Evolutionary conservation across 164 flowering plant species (phyloP).

Genomic region (Echeveria elegans): DNA sequence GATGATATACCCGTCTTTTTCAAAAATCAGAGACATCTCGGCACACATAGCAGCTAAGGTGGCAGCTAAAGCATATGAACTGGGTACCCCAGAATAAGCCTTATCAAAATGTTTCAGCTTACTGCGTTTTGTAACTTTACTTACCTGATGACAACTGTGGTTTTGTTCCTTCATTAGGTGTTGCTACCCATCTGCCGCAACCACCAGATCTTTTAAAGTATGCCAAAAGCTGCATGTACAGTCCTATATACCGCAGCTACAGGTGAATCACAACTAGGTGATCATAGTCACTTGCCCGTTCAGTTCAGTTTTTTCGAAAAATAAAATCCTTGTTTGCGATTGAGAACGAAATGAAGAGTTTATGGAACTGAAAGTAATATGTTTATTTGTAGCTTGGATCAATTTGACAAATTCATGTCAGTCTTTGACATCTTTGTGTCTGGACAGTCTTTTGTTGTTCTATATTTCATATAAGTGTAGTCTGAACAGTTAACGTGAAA

Average conservation of each 20-base stretch:
- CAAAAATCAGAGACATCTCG: conserved; percentile 78
- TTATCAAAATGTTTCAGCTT: background rate
- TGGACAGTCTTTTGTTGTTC: too few relatives aligned
- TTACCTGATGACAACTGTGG: background rate
- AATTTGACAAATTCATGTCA: background rate
- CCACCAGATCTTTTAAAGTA: conserved; percentile 65
- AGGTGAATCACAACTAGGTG: conserved; percentile 21
- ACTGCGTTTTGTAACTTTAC: background rate
- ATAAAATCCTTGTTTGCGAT: too few relatives aligned
- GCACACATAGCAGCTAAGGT: conserved; percentile 89
- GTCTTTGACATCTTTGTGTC: background rate
- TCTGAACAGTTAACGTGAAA: background rate
- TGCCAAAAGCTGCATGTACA: conserved; percentile 96
- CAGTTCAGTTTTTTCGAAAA: background rate
- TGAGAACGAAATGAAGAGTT: too few relatives aligned
- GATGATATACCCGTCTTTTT: conserved; percentile 70
- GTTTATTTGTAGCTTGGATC: background rate
- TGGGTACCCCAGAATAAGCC: conserved; percentile 39
- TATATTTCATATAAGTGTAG: too few relatives aligned
- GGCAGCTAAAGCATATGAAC: conserved; percentile 90
- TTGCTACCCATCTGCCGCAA: conserved; percentile 77
- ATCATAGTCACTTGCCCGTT: background rate
- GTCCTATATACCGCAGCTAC: conserved; percentile 62
- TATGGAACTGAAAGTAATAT: background rate
- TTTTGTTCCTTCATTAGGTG: conserved; percentile 29